Conservation (phyloP, 345 rosid genomes). For the Eutrema japonicum region DNA sequence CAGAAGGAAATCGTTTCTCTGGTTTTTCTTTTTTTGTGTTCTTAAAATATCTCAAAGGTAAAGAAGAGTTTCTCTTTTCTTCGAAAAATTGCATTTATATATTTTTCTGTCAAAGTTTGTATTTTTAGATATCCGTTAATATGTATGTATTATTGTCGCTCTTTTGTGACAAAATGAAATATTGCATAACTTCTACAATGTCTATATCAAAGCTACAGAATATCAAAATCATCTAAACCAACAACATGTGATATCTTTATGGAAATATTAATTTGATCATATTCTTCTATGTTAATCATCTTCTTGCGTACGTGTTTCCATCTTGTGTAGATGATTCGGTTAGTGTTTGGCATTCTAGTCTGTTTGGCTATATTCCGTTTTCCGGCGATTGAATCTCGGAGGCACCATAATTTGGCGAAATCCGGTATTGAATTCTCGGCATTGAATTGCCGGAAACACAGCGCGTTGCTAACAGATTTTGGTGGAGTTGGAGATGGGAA, state of each 20-base stretch:
- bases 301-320: slow-evolving; percentile 8
- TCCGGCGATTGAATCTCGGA: slow-evolving; percentile 28
- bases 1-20: slow-evolving; percentile 12
- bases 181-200: background rate
- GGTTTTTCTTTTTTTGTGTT: background rate
- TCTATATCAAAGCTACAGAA: background rate
- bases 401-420: background rate
- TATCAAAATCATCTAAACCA: slow-evolving; percentile 11
- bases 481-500: slow-evolving; percentile 85
- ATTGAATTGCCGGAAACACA: slow-evolving; percentile 68
- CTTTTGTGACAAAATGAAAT: background rate
- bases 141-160: background rate
- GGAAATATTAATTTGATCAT: slow-evolving; percentile 7
- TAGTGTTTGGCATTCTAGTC: slow-evolving; percentile 19
- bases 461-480: slow-evolving; percentile 61
- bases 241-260: background rate
- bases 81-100: background rate
- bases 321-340: slow-evolving; percentile 40
- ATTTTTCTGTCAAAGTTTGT: slow-evolving; percentile 6
- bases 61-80: background rate
- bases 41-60: slow-evolving; percentile 22
- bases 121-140: background rate
- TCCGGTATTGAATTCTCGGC: slow-evolving; percentile 47
- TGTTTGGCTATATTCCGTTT: slow-evolving; percentile 35
- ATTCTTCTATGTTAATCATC: background rate